These are phyloP conservation scores for Anisogramma anomala DNA, from an alignment of 2,329 filamentous ascomycete species.

Conservation along the genomic window DNA sequence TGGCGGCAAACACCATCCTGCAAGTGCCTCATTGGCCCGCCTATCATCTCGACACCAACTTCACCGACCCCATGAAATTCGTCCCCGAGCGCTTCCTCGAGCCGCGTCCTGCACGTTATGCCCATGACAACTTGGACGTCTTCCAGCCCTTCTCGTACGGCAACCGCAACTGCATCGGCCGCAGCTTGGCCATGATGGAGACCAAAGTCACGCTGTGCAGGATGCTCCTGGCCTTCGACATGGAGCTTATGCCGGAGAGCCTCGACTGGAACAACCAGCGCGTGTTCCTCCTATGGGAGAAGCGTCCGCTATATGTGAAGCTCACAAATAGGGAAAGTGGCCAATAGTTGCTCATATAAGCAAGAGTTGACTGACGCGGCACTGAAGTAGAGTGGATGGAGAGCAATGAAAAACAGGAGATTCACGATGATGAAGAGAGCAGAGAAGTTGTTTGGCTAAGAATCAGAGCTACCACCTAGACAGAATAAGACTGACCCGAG, in stretches of 20 bases:
- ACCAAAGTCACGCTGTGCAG: slow-evolving; percentile 16
- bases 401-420: too few relatives aligned
- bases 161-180: slow-evolving; percentile 12
- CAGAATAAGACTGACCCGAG: too few relatives aligned
- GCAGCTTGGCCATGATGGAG: slow-evolving; percentile 18
- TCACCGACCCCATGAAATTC: slow-evolving; percentile 20
- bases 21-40: slow-evolving; percentile 20
- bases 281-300: slow-evolving; percentile 17
- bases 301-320: slow-evolving; percentile 14
- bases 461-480: too few relatives aligned
- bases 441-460: too few relatives aligned
- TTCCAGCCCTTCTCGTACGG: slow-evolving; percentile 14
- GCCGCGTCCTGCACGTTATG: slow-evolving; percentile 6
- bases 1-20: slow-evolving; percentile 24
- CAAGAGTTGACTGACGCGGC: too few relatives aligned
- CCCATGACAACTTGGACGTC: slow-evolving; percentile 11
- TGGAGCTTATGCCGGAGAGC: slow-evolving; percentile 16
- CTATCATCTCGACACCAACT: slow-evolving; percentile 20
- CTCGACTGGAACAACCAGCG: slow-evolving; percentile 14
- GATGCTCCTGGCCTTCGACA: slow-evolving; percentile 19
- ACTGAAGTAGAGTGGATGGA: too few relatives aligned
- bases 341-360: too few relatives aligned
- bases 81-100: slow-evolving; percentile 24
- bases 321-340: slow-evolving; percentile 6
- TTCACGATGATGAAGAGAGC: too few relatives aligned